phyloP scores from a whole-genome alignment of 148 eudicot genomes.

The Fallopia convolvulus region DNA sequence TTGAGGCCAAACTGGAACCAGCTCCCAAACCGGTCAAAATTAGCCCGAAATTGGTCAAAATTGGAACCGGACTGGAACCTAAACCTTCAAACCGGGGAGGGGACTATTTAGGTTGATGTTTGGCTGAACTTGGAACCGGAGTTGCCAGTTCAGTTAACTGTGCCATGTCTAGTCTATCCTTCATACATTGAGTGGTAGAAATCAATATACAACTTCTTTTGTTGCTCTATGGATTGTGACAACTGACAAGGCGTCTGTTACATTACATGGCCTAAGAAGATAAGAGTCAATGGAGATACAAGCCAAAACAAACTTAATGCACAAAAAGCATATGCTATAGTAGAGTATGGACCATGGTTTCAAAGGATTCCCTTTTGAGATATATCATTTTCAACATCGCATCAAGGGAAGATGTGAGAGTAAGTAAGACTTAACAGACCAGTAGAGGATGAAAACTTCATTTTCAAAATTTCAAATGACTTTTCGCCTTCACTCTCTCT shows the following conservation, averaged over 20 bases:
- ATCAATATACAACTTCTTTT: not conserved
- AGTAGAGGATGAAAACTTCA: not conserved
- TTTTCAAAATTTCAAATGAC: not conserved
- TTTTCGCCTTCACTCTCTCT: not conserved
- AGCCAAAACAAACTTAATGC: not conserved
- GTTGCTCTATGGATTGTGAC: not conserved
- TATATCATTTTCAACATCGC: not conserved
- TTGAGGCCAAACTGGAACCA: too few species aligned
- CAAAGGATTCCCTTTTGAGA: not conserved
- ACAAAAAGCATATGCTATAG: not conserved
- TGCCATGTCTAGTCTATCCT: too few species aligned
- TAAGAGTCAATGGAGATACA: not conserved
- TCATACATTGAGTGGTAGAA: not conserved
- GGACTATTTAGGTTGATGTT: too few species aligned
- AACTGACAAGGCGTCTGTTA: not conserved
- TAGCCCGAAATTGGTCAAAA: too few species aligned
- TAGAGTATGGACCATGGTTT: not conserved
- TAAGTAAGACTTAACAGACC: not conserved
- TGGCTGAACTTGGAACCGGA: too few species aligned
- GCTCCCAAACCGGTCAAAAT: too few species aligned
- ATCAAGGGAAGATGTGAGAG: not conserved
- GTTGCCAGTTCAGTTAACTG: too few species aligned
- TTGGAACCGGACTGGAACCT: too few species aligned
- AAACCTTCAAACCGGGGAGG: too few species aligned
- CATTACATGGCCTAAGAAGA: not conserved